phyloP scores from a whole-genome alignment of 2,329 filamentous ascomycete genomes.

The Chrysoporthe deuterocubensis region DNA sequence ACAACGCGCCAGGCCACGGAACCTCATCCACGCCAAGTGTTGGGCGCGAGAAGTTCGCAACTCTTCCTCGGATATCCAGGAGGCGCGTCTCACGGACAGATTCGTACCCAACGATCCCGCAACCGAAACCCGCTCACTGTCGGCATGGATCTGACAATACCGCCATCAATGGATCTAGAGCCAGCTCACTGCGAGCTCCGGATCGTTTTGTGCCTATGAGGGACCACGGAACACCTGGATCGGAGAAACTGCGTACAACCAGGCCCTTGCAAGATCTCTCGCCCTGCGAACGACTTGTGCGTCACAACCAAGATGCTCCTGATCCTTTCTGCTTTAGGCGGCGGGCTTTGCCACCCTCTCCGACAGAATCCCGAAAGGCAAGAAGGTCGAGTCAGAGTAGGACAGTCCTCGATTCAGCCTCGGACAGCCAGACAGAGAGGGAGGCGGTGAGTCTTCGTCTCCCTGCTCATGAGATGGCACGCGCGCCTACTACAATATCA shows the following conservation, averaged over 20 bases:
- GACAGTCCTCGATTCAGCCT: slow-evolving; percentile 21
- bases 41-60: slow-evolving; percentile 8
- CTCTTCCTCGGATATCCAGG: slow-evolving; percentile 18
- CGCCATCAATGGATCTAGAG: slow-evolving; percentile 12
- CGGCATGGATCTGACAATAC: slow-evolving; percentile 23
- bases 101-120: slow-evolving; percentile 9
- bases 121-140: slow-evolving; percentile 12
- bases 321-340: slow-evolving; percentile 49
- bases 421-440: slow-evolving; percentile 18
- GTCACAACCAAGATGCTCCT: slow-evolving; percentile 44
- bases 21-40: slow-evolving; percentile 2
- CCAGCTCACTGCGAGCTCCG: slow-evolving; percentile 34
- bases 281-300: slow-evolving; percentile 47
- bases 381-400: slow-evolving; percentile 20
- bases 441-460: slow-evolving; percentile 16
- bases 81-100: slow-evolving; percentile 24
- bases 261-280: slow-evolving; percentile 49
- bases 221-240: slow-evolving; percentile 38
- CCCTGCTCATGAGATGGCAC: background rate
- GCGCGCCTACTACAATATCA: too few species aligned
- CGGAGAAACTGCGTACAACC: slow-evolving; percentile 52
- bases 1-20: background rate
- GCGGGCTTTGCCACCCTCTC: slow-evolving; percentile 31
- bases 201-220: slow-evolving; percentile 58
- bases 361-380: slow-evolving; percentile 25